Evolutionary conservation across 306 rosid species (phyloP).

Genomic region (Fragaria nilgerrensis): DNA sequence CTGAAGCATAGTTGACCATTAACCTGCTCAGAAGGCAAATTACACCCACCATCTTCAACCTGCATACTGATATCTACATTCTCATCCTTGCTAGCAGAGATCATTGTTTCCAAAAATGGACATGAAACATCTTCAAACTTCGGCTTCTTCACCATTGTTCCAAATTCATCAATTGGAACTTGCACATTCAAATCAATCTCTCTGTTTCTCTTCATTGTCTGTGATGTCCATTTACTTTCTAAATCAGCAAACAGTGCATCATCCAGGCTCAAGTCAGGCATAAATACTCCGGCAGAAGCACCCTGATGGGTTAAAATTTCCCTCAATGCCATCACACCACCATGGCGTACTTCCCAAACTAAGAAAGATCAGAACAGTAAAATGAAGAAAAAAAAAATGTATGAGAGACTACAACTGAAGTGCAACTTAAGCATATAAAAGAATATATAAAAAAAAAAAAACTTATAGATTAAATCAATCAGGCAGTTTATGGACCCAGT

Average conservation of each 20-base stretch:
- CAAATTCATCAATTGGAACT: slow-evolving; percentile 53
- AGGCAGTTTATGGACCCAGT: background rate
- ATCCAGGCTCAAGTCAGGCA: slow-evolving; percentile 45
- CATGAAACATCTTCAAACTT: slow-evolving; percentile 60
- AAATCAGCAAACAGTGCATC: slow-evolving; percentile 41
- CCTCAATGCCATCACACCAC: slow-evolving; percentile 95
- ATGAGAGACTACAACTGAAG: slow-evolving; percentile 21
- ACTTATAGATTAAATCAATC: background rate
- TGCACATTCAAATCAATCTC: slow-evolving; percentile 81
- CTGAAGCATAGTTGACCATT: slow-evolving; percentile 44
- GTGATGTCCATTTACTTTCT: slow-evolving; percentile 50
- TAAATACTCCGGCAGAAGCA: slow-evolving; percentile 75
- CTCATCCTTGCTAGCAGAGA: slow-evolving; percentile 40
- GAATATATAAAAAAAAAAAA: background rate
- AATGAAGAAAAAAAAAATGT: slow-evolving; percentile 7
- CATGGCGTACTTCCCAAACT: slow-evolving; percentile 99
- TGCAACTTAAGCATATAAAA: background rate
- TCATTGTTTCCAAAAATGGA: slow-evolving; percentile 39
- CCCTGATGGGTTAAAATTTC: slow-evolving; percentile 97
- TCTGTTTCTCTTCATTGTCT: slow-evolving; percentile 60
- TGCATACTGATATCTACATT: slow-evolving; percentile 41
- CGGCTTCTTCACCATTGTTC: slow-evolving; percentile 57
- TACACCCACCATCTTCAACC: slow-evolving; percentile 47
- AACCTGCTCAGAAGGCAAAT: slow-evolving; percentile 38
- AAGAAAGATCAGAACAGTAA: background rate